Evolutionary conservation across 2,329 filamentous ascomycete species (phyloP).

Genomic region (Calycina herbarum): DNA sequence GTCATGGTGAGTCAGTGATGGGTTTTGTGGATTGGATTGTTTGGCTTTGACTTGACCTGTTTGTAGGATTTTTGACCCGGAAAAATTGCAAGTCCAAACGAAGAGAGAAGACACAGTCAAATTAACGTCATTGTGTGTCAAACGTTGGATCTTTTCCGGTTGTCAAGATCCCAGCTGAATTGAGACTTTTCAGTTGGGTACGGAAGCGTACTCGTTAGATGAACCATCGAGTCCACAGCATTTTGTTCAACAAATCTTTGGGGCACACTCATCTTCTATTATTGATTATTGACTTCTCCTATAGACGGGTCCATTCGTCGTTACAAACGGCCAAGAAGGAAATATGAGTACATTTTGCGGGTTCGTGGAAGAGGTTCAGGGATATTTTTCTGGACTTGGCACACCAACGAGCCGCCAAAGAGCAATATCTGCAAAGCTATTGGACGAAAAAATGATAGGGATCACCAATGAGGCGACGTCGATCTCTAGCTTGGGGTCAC

Average conservation of each 20-base stretch:
- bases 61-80: not conserved
- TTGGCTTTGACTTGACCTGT: not conserved
- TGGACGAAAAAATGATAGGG: slow-evolving; percentile 26
- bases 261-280: slow-evolving; percentile 1
- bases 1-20: slow-evolving; percentile 1
- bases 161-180: slow-evolving; percentile 15
- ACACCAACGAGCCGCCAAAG: slow-evolving; percentile 23
- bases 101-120: slow-evolving; percentile 8
- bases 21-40: not conserved
- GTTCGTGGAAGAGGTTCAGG: slow-evolving; percentile 12
- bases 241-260: not conserved
- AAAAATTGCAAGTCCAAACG: not conserved
- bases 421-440: slow-evolving; percentile 23
- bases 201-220: not conserved
- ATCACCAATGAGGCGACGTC: slow-evolving; percentile 24
- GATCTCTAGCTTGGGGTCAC: slow-evolving; percentile 17
- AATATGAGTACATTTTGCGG: slow-evolving; percentile 15
- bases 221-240: slow-evolving; percentile 3
- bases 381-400: slow-evolving; percentile 17
- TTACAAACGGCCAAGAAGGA: slow-evolving; percentile 22
- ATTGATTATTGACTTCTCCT: not conserved
- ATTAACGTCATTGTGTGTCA: slow-evolving; percentile 13
- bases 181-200: not conserved
- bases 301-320: not conserved
- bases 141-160: slow-evolving; percentile 16